Base-by-base conservation (phyloP, 768 basidiomycete species). In the Boletellus ananas region DNA sequence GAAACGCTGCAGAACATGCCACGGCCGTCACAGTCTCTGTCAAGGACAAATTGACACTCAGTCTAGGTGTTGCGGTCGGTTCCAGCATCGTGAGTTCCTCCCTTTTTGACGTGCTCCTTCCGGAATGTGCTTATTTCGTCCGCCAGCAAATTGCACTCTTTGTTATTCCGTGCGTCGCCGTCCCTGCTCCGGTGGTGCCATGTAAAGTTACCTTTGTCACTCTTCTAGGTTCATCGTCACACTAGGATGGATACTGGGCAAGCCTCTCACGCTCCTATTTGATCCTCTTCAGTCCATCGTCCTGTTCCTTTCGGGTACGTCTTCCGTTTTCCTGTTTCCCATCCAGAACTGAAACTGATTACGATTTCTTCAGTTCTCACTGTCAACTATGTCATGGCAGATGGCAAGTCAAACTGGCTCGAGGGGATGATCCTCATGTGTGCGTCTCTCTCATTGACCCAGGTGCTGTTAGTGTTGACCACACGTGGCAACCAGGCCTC, bases 361-460 rank as follows among this genome's bases (percentile, higher is more conserved):
- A 40, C 16, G n/a, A 11, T n/a, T 4, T 20, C n/a, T 36, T 3
- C 50, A 85, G 85, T 90, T 13, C 72, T 90, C 57, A 88, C 89
- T 4, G 90, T 95, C 68, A 90, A 87, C 61, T 90, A 89, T 60
- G 84, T 86, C 18, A 79, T 94, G 6, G 79, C 82, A 43, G 94
- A 96, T 58, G 92, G 92, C 12, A 87, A 83, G 62, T 89, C 85
- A 25, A 95, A 94, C 66, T 96, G 93, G 84, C 74, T 96, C n/a
- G 93, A 95, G 67, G 91, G 90, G 20, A 68, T 83, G 58, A 83
- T 90, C 49, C 75, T 91, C n/a, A 79, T 90, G 49, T 81, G 84
- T 79, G 55, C 42, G 73, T 64, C 7, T 23, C 23, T 23, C 23
- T 40, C 11, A 11, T 27, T 6, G 3, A 21, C 44, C 27, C 13